phyloP scores from a whole-genome alignment of 2,329 filamentous ascomycete genomes.

The Neopestalotiopsis rosae region DNA sequence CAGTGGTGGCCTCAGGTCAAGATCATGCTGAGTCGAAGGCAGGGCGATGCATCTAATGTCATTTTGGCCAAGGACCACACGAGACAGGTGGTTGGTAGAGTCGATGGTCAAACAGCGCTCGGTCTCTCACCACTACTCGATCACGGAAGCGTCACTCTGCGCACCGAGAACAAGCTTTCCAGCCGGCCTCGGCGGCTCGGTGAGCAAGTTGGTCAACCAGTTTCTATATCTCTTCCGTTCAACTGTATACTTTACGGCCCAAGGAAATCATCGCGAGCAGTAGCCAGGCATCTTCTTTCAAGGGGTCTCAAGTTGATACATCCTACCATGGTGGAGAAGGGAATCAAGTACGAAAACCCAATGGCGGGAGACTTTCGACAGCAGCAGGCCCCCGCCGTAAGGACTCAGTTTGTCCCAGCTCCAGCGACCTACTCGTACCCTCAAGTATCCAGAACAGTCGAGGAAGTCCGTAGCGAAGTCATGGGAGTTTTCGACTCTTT shows the following conservation, averaged over 20 bases:
- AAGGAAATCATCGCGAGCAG: slow-evolving; percentile 63
- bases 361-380: slow-evolving; percentile 45
- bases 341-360: slow-evolving; percentile 78
- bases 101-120: slow-evolving; percentile 71
- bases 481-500: slow-evolving; percentile 88
- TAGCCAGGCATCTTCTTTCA: slow-evolving; percentile 72
- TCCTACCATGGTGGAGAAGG: slow-evolving; percentile 69
- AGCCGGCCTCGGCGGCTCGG: slow-evolving; percentile 64
- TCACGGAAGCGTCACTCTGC: slow-evolving; percentile 64
- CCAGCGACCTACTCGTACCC: slow-evolving; percentile 27
- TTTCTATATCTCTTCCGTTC: slow-evolving; percentile 66
- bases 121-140: slow-evolving; percentile 79
- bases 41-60: slow-evolving; percentile 58
- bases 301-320: slow-evolving; percentile 70
- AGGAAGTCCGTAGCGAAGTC: slow-evolving; percentile 86
- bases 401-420: slow-evolving; percentile 20
- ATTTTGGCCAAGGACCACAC: slow-evolving; percentile 79
- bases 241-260: slow-evolving; percentile 83
- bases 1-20: slow-evolving; percentile 76
- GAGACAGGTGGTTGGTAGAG: slow-evolving; percentile 73
- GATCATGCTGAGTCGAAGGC: slow-evolving; percentile 67
- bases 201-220: slow-evolving; percentile 68
- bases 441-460: slow-evolving; percentile 66
- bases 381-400: slow-evolving; percentile 31
- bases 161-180: slow-evolving; percentile 74